Conservation (phyloP, 2,329 filamentous ascomycete species). For the Aspergillus novofumigatus region DNA sequence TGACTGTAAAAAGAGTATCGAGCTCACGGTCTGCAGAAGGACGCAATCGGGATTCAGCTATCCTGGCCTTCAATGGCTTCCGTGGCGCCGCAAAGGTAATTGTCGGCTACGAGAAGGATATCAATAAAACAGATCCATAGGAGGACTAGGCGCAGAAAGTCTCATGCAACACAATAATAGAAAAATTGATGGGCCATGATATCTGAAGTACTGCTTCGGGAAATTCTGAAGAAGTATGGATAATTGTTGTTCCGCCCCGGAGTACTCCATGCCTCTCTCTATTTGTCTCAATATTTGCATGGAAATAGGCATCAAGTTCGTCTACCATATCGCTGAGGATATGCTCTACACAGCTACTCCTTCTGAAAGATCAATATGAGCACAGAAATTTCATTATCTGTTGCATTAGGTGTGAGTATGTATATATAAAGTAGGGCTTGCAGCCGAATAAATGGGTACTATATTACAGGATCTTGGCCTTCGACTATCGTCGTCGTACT, state of each 20-base stretch:
- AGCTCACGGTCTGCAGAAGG: neutral
- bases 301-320: neutral
- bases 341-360: neutral
- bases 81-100: neutral
- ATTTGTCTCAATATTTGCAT: too few relatives aligned
- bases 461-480: conserved; percentile 31
- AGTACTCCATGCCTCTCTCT: neutral
- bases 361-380: neutral
- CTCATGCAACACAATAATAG: neutral
- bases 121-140: neutral
- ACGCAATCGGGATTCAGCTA: neutral
- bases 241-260: conserved; percentile 23
- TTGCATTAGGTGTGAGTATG: conserved; percentile 11
- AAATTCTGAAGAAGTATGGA: conserved; percentile 28
- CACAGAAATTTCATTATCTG: conserved; percentile 4
- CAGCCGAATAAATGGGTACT: conserved; percentile 14
- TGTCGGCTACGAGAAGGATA: neutral
- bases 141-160: neutral
- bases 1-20: neutral
- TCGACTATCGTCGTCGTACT: conserved; percentile 20
- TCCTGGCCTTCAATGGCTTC: neutral
- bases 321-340: neutral
- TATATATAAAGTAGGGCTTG: conserved; percentile 20
- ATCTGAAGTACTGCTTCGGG: conserved; percentile 15
- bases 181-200: neutral